phyloP scores from a whole-genome alignment of 805 yeast genomes.

The Sugiyamaella lignohabitans region DNA sequence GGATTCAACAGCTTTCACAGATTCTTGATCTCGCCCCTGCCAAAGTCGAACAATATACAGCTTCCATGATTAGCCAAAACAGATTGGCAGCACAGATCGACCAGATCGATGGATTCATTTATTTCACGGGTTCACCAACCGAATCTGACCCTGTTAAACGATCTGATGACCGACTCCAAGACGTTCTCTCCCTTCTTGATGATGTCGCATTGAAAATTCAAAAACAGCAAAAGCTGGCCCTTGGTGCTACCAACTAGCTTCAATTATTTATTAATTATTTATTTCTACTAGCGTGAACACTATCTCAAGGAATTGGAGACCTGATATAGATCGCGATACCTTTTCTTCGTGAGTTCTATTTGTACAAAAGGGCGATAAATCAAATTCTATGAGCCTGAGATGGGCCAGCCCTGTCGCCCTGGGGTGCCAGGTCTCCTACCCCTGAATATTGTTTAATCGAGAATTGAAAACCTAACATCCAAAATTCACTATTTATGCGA shows the following conservation, averaged over 20 bases:
- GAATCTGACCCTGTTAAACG: neutral
- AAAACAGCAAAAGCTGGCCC: neutral
- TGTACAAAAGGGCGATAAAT: no score
- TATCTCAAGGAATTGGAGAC: no score
- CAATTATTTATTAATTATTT: no score
- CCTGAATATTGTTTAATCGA: no score
- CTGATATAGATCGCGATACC: no score
- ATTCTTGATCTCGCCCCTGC: conserved; percentile 22
- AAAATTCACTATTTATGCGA: neutral
- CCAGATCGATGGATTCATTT: conserved; percentile 22
- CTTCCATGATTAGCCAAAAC: conserved; percentile 29
- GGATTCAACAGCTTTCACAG: conserved; percentile 23
- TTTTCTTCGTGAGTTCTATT: no score
- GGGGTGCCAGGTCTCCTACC: no score
- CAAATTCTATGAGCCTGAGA: no score
- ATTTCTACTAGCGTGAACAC: no score
- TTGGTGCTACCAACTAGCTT: no score
- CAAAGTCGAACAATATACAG: conserved; percentile 26
- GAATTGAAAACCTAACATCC: neutral
- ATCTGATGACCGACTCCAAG: neutral
- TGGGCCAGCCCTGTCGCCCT: no score
- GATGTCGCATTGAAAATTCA: neutral
- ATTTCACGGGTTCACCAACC: neutral
- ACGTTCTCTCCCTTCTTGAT: neutral
- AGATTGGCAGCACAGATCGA: conserved; percentile 28